phyloP scores from a whole-genome alignment of 176 grass and related monocot species.

The Aegilops bicornis region DNA sequence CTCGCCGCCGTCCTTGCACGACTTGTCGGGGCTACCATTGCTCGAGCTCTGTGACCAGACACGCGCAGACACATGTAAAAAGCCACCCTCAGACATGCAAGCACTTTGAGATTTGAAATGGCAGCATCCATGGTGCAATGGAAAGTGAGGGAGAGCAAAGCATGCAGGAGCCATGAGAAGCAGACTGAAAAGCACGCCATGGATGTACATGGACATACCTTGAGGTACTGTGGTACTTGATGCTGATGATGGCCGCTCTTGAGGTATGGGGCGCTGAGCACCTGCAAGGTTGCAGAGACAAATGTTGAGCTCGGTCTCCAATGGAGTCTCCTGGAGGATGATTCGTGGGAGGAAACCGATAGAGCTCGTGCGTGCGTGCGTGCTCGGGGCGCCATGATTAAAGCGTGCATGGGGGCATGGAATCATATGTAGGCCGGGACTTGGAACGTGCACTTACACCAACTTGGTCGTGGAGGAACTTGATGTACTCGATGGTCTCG shows the following conservation, averaged over 20 bases:
- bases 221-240: conserved; percentile 62
- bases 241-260: conserved; percentile 66
- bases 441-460: conserved; percentile 62
- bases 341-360: conserved; percentile 28
- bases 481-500: conserved; percentile 98
- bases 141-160: background rate
- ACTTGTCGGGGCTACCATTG: conserved; percentile 33
- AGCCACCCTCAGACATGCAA: conserved; percentile 23
- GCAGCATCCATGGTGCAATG: background rate
- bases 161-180: conserved; percentile 5
- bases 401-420: conserved; percentile 24
- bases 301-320: conserved; percentile 3
- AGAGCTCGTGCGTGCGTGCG: conserved; percentile 20
- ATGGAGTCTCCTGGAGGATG: conserved; percentile 11
- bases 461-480: conserved; percentile 96
- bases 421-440: conserved; percentile 33
- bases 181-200: background rate
- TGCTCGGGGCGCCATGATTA: conserved; percentile 43
- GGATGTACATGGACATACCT: conserved; percentile 36
- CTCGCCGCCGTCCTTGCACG: conserved; percentile 49
- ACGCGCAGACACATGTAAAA: conserved; percentile 12
- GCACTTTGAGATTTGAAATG: conserved; percentile 1
- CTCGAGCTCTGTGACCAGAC: conserved; percentile 43
- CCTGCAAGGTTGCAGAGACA: conserved; percentile 41
- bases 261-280: conserved; percentile 81